Evolutionary conservation across 805 yeast species (phyloP).

Genomic region (Barnettozyma wickerhamii): DNA sequence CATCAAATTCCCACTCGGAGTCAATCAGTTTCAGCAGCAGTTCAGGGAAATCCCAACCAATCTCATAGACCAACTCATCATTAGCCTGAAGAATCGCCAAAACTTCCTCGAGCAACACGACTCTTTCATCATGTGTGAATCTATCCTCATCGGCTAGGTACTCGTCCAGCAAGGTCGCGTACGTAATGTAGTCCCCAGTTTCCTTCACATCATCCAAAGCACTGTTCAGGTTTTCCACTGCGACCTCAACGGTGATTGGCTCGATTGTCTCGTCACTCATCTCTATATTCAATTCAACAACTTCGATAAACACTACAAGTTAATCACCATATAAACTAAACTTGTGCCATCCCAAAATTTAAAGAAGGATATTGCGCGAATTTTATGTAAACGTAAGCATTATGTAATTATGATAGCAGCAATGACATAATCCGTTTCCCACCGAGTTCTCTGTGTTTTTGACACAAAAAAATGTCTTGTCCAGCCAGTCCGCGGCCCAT

Average conservation of each 20-base stretch:
- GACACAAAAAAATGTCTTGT: too few relatives aligned
- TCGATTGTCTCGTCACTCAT: neutral
- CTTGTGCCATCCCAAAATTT: too few relatives aligned
- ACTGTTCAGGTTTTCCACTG: conserved; percentile 4
- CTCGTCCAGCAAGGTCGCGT: conserved; percentile 67
- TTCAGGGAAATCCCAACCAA: conserved; percentile 92
- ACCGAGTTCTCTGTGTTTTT: too few relatives aligned
- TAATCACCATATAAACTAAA: too few relatives aligned
- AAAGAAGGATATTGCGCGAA: too few relatives aligned
- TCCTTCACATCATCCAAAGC: conserved; percentile 24
- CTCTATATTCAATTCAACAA: too few relatives aligned
- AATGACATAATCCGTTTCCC: too few relatives aligned
- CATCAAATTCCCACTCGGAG: conserved; percentile 35
- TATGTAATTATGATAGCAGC: too few relatives aligned
- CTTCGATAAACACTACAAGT: too few relatives aligned
- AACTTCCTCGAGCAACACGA: conserved; percentile 42
- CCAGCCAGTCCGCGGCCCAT: too few relatives aligned
- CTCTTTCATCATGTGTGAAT: conserved; percentile 47
- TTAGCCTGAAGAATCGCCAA: conserved; percentile 39
- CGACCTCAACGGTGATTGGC: neutral
- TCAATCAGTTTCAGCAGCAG: conserved; percentile 54
- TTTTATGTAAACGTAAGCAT: too few relatives aligned
- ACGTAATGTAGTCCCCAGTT: conserved; percentile 60
- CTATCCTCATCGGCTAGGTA: conserved; percentile 45
- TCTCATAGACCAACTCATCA: conserved; percentile 51